Evolutionary conservation across 768 basidiomycete genomes (phyloP).

Genomic region (Amanita subjunquillea): DNA sequence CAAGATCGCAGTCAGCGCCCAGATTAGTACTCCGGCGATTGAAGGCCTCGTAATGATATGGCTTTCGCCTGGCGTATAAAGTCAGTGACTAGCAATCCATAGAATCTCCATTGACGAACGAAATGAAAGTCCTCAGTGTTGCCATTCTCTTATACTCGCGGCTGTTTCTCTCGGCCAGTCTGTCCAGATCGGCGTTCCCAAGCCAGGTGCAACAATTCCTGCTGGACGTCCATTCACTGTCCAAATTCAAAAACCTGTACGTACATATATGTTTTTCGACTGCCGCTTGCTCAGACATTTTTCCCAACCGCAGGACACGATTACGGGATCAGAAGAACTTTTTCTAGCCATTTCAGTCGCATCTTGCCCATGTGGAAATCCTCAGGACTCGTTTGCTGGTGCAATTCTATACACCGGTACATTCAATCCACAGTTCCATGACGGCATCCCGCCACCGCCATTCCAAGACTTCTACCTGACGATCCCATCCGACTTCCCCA

Average conservation of each 20-base stretch:
- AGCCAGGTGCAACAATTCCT: slow-evolving; percentile 13
- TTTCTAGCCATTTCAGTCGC: slow-evolving; percentile 34
- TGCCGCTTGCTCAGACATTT: neutral
- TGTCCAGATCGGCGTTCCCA: slow-evolving; percentile 21
- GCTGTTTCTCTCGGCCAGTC: slow-evolving; percentile 10
- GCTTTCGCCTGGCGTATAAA: neutral
- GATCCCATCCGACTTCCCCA: slow-evolving; percentile 18
- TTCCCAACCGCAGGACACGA: slow-evolving; percentile 16
- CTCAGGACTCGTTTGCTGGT: slow-evolving; percentile 21
- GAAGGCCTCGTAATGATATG: no score
- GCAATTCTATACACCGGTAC: slow-evolving; percentile 35
- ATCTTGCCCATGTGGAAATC: slow-evolving; percentile 21
- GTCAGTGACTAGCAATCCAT: neutral
- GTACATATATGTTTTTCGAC: slow-evolving; percentile 4
- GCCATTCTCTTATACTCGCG: slow-evolving; percentile 6
- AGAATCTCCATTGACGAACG: slow-evolving; percentile 7
- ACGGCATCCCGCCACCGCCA: slow-evolving; percentile 19
- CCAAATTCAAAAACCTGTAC: slow-evolving; percentile 26
- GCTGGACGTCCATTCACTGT: slow-evolving; percentile 21
- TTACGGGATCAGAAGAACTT: slow-evolving; percentile 32
- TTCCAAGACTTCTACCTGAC: slow-evolving; percentile 35
- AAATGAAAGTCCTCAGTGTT: slow-evolving; percentile 10
- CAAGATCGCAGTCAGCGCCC: no score
- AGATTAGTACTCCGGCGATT: no score
- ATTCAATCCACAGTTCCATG: slow-evolving; percentile 22